Evolutionary conservation across 208 protist genomes (phyloP).

Genomic region (Acanthamoeba castellanii): DNA sequence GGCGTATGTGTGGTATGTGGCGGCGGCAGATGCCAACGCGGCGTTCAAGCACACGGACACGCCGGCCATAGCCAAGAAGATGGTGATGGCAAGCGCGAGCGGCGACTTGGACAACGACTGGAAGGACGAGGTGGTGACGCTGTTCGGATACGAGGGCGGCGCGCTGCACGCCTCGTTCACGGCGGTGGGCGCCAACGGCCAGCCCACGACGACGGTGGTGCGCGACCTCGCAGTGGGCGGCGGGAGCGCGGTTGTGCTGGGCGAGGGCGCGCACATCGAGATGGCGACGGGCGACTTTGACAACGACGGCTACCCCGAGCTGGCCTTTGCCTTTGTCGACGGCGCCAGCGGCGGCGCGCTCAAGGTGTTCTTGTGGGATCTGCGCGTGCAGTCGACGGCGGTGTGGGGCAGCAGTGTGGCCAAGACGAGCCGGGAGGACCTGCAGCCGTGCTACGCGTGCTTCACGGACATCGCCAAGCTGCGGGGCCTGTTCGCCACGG

Average conservation of each 20-base stretch:
- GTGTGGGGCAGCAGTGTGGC: neutral
- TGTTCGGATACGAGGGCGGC: neutral
- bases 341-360: neutral
- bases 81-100: neutral
- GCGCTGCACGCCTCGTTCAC: neutral
- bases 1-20: too few species aligned
- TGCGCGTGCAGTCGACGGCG: neutral
- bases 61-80: neutral
- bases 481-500: neutral
- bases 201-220: neutral
- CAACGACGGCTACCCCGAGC: slow-evolving; percentile 11
- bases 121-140: neutral
- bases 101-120: neutral
- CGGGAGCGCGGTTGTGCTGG: neutral
- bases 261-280: neutral
- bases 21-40: neutral
- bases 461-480: neutral
- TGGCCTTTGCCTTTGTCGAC: neutral
- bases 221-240: neutral
- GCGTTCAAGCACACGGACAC: neutral
- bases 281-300: neutral
- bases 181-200: neutral
- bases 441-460: neutral
- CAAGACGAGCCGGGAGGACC: neutral
- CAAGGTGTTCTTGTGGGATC: neutral